Conservation (phyloP, 2,329 filamentous ascomycete species). For the Fusarium metavorans region DNA sequence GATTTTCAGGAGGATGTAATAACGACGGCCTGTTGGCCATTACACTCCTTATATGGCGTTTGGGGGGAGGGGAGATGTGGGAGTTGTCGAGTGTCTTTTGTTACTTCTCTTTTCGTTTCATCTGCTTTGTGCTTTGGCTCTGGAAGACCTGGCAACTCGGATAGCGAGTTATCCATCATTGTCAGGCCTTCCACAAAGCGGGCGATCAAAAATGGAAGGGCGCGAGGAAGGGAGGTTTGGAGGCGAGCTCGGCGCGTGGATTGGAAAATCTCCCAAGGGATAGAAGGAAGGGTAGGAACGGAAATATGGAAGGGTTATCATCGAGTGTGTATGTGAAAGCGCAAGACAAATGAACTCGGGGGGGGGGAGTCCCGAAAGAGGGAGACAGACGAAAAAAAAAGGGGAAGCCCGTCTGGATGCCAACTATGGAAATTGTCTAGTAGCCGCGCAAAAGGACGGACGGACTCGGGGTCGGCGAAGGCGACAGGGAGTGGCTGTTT, state of each 20-base stretch:
- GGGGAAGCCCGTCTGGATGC: slow-evolving; percentile 35
- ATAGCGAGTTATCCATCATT: neutral
- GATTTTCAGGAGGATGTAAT: slow-evolving; percentile 53
- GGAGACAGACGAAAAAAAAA: slow-evolving; percentile 23
- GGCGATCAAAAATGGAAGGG: slow-evolving; percentile 16
- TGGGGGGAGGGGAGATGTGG: slow-evolving; percentile 43
- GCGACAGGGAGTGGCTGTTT: slow-evolving; percentile 32
- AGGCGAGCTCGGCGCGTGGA: slow-evolving; percentile 23
- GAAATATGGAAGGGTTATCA: slow-evolving; percentile 31
- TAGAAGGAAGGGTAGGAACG: slow-evolving; percentile 41
- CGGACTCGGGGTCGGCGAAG: slow-evolving; percentile 6
- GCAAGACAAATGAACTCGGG: slow-evolving; percentile 15
- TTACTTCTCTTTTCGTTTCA: slow-evolving; percentile 21
- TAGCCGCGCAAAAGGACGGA: slow-evolving; percentile 31
- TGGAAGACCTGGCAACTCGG: neutral
- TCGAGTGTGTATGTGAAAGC: slow-evolving; percentile 17
- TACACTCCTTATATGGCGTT: slow-evolving; percentile 55
- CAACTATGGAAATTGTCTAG: slow-evolving; percentile 34
- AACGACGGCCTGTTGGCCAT: slow-evolving; percentile 53
- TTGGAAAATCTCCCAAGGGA: slow-evolving; percentile 46
- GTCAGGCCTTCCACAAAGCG: slow-evolving; percentile 5
- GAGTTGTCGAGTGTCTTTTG: slow-evolving; percentile 44
- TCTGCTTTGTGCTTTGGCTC: slow-evolving; percentile 25
- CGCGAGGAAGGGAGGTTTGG: slow-evolving; percentile 10
- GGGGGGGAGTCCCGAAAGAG: neutral